Evolutionary conservation across 2,329 filamentous ascomycete genomes (phyloP).

Genomic region (Beauveria sp.): DNA sequence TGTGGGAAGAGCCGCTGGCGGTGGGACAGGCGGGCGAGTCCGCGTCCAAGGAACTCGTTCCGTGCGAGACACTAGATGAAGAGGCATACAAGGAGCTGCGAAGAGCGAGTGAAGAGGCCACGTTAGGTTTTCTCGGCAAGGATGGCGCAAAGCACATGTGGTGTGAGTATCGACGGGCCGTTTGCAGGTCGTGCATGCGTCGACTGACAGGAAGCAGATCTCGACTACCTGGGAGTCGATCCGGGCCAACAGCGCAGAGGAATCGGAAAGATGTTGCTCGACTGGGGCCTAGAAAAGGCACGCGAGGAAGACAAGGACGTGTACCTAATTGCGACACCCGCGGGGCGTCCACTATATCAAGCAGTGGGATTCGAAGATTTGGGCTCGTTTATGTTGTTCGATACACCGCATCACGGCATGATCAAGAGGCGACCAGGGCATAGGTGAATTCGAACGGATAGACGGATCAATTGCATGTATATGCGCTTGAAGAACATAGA

Average conservation of each 20-base stretch:
- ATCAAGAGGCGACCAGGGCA: neutral
- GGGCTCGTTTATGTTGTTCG: neutral
- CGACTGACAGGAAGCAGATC: conserved; percentile 6
- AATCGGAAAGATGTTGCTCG: conserved; percentile 14
- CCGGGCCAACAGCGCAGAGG: conserved; percentile 15
- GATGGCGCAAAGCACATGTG: conserved; percentile 13
- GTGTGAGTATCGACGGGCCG: conserved; percentile 11
- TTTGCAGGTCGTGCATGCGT: neutral
- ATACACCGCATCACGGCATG: conserved; percentile 4
- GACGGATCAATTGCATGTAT: neutral
- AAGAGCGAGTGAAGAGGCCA: conserved; percentile 4
- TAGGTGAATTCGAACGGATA: neutral
- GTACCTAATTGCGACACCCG: conserved; percentile 8
- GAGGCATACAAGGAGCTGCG: conserved; percentile 13
- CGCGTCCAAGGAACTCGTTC: neutral
- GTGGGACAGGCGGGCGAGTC: conserved; percentile 8
- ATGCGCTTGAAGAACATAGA: neutral
- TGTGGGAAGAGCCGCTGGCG: conserved; percentile 15
- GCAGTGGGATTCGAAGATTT: conserved; percentile 5
- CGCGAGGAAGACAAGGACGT: conserved; percentile 7
- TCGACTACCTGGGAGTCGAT: conserved; percentile 16
- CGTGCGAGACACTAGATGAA: conserved; percentile 13
- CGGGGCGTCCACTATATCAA: conserved; percentile 4
- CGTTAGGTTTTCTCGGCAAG: conserved; percentile 13
- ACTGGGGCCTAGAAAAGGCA: conserved; percentile 14